phyloP scores from a whole-genome alignment of 306 rosid genomes.

The Lotus japonicus region DNA sequence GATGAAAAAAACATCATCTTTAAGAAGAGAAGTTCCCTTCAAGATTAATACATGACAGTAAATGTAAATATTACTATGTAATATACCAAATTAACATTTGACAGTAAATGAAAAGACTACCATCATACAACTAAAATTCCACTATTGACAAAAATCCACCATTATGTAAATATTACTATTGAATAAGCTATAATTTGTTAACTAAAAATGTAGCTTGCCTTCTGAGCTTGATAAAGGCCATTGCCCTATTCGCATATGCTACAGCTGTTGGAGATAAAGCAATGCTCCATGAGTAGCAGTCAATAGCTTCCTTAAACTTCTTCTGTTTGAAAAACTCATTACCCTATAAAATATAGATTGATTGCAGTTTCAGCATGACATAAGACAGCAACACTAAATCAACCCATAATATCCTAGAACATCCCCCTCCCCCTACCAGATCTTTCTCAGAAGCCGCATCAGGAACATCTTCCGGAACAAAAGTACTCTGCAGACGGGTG shows the following conservation, averaged over 20 bases:
- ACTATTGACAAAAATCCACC: not conserved
- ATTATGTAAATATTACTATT: not conserved
- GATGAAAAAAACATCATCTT: not conserved
- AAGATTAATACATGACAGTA: not conserved
- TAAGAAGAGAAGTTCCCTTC: not conserved
- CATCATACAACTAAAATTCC: no score
- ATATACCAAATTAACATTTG: no score
- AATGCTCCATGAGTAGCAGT: slow-evolving; percentile 91
- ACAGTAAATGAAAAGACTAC: not conserved
- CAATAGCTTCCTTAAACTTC: slow-evolving; percentile 82
- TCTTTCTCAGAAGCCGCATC: slow-evolving; percentile 92
- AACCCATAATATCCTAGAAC: slow-evolving; percentile 5
- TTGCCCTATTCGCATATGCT: slow-evolving; percentile 92
- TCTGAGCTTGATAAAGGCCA: slow-evolving; percentile 82
- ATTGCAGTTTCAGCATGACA: slow-evolving; percentile 10
- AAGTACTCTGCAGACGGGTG: slow-evolving; percentile 34
- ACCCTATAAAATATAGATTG: slow-evolving; percentile 50
- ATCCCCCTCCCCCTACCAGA: slow-evolving; percentile 36
- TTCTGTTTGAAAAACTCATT: slow-evolving; percentile 92
- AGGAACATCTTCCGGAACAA: slow-evolving; percentile 52
- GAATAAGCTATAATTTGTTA: not conserved
- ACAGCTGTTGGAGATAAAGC: slow-evolving; percentile 89
- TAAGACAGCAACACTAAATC: not conserved
- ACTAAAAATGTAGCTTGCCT: slow-evolving; percentile 44
- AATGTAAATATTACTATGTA: not conserved